Evolutionary conservation across 768 basidiomycete species (phyloP).

Genomic region (Termitomyces bulborhizus): DNA sequence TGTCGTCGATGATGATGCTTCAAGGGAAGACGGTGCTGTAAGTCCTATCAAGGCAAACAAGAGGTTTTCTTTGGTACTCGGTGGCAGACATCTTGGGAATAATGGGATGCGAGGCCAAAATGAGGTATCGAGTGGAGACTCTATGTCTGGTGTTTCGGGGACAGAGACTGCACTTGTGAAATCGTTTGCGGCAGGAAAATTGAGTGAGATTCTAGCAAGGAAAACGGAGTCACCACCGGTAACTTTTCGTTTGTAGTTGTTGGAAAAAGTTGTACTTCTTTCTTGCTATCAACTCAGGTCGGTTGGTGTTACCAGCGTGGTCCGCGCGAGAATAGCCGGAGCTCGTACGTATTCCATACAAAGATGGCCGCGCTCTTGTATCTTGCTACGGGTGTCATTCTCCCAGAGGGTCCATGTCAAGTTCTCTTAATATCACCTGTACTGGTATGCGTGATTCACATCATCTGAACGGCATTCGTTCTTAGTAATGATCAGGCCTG

Average conservation of each 20-base stretch:
- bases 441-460: no score
- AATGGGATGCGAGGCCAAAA: slow-evolving; percentile 2
- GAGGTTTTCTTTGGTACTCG: slow-evolving; percentile 55
- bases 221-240: slow-evolving; percentile 14
- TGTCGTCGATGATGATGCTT: slow-evolving; percentile 11
- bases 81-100: slow-evolving; percentile 15
- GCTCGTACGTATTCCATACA: no score
- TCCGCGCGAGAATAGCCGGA: no score
- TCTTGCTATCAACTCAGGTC: no score
- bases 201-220: slow-evolving; percentile 49
- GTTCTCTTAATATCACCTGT: not conserved
- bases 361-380: no score
- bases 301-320: no score
- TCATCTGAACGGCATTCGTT: not conserved
- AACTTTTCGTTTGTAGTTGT: not conserved
- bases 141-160: slow-evolving; percentile 10
- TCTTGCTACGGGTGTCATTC: no score
- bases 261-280: not conserved
- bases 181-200: slow-evolving; percentile 46
- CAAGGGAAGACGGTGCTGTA: slow-evolving; percentile 12
- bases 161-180: slow-evolving; percentile 24
- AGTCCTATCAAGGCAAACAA: slow-evolving; percentile 25
- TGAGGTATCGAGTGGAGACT: slow-evolving; percentile 26
- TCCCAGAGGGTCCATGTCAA: no score
- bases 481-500: no score